A percentile compares a stretch with the other conserved stretches of the same genome.
Conservation (phyloP, 345 rosid genomes). For the Pugionium dolabratum region DNA sequence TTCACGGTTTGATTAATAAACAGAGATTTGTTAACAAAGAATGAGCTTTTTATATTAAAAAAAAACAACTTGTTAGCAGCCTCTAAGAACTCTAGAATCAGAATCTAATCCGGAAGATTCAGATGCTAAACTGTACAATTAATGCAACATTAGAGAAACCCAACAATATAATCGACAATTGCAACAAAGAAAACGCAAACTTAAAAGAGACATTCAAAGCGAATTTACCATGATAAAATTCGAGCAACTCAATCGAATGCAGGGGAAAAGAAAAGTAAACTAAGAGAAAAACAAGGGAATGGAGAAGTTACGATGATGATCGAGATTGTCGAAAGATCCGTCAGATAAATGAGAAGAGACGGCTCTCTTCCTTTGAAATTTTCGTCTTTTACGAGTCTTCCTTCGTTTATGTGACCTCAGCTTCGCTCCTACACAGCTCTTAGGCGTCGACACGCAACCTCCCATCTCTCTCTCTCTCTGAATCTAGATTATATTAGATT, state of each 20-base stretch:
- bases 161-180: conserved; percentile 10
- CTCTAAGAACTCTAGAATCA: conserved; percentile 1
- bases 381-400: conserved; percentile 52
- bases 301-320: conserved; percentile 53
- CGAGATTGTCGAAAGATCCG: conserved; percentile 52
- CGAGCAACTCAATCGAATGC: conserved; percentile 20
- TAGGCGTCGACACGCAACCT: conserved; percentile 74
- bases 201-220: neutral
- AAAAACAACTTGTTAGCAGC: neutral
- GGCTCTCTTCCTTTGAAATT: conserved; percentile 44
- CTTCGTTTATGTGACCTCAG: conserved; percentile 56
- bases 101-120: conserved; percentile 34
- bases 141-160: conserved; percentile 4
- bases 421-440: conserved; percentile 66
- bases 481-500: conserved; percentile 17
- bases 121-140: conserved; percentile 11
- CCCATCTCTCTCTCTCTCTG: conserved; percentile 56
- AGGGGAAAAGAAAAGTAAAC: neutral
- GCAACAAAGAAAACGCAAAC: neutral
- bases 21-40: conserved; percentile 13
- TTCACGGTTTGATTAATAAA: conserved; percentile 20
- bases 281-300: conserved; percentile 35
- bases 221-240: conserved; percentile 27
- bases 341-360: conserved; percentile 57
- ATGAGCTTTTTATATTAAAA: neutral